A percentile compares a stretch with the other conserved stretches of the same genome.
Conservation (phyloP, 345 rosid species). For the Mallotus nudiflorus region DNA sequence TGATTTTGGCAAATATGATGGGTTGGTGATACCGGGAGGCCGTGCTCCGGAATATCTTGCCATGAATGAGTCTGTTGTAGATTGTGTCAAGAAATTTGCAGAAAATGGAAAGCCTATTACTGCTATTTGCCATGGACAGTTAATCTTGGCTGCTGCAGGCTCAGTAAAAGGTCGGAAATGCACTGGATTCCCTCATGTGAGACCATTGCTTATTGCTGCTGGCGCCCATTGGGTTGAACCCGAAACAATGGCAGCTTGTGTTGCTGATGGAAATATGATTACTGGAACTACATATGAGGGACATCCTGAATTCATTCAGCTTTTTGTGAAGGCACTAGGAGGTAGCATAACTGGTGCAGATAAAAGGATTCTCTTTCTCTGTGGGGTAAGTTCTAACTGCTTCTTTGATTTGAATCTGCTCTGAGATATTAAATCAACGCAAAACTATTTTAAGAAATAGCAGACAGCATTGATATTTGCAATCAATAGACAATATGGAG, state of each 20-base stretch:
- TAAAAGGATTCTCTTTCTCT: conserved; percentile 71
- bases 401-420: conserved; percentile 3
- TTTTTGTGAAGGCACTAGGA: conserved; percentile 70
- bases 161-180: too few relatives aligned
- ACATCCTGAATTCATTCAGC: conserved; percentile 78
- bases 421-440: too few relatives aligned
- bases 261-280: conserved; percentile 49
- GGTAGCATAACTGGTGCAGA: conserved; percentile 50
- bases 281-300: conserved; percentile 65
- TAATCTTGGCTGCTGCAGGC: too few relatives aligned
- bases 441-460: too few relatives aligned
- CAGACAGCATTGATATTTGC: too few relatives aligned
- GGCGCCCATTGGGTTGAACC: conserved; percentile 92
- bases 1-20: too few relatives aligned
- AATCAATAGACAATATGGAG: too few relatives aligned
- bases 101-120: conserved; percentile 67
- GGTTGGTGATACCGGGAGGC: too few relatives aligned
- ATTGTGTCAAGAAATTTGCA: conserved; percentile 54
- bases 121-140: too few relatives aligned
- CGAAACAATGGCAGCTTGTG: too few relatives aligned
- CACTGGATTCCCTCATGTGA: conserved; percentile 56
- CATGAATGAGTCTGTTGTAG: conserved; percentile 52
- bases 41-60: too few relatives aligned
- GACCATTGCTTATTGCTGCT: conserved; percentile 66
- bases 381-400: too few relatives aligned